Conservation (phyloP, 495 filamentous ascomycete species). For the Trichoderma erinaceum region DNA sequence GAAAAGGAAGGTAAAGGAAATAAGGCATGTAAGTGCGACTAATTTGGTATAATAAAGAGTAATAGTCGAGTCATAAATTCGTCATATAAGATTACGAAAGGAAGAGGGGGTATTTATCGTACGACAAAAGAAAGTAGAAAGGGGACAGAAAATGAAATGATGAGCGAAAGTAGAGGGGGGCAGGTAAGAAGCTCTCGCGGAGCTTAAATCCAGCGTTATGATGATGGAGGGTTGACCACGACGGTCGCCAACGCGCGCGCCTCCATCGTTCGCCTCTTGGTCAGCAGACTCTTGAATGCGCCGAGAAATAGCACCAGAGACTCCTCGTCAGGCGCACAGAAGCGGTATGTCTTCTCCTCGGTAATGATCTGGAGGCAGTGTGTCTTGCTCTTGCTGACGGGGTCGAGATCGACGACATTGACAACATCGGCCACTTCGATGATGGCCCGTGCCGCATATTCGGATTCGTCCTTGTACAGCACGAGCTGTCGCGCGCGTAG, state of each 20-base stretch:
- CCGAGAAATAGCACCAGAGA: conserved; percentile 77
- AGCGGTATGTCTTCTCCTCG: conserved; percentile 86
- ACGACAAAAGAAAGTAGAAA: conserved; percentile 5
- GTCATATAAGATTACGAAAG: background rate
- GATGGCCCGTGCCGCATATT: conserved; percentile 83
- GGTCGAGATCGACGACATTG: conserved; percentile 88
- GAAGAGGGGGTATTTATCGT: conserved; percentile 8
- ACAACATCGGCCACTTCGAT: conserved; percentile 74
- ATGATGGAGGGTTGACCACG: background rate
- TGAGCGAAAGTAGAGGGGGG: background rate
- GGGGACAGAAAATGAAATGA: background rate
- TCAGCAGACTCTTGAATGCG: conserved; percentile 80
- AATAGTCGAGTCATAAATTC: background rate
- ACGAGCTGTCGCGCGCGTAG: conserved; percentile 80
- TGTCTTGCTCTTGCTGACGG: conserved; percentile 73
- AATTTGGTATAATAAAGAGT: background rate
- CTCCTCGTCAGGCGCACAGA: conserved; percentile 79
- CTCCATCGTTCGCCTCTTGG: conserved; percentile 55
- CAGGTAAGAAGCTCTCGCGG: background rate
- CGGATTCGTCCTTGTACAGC: conserved; percentile 87
- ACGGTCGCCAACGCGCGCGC: conserved; percentile 30
- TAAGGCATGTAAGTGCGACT: background rate
- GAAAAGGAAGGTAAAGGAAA: background rate
- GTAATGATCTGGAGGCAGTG: conserved; percentile 91
- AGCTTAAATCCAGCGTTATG: background rate